Conservation (phyloP, 805 yeast genomes). For the Candida dajiaensis region DNA sequence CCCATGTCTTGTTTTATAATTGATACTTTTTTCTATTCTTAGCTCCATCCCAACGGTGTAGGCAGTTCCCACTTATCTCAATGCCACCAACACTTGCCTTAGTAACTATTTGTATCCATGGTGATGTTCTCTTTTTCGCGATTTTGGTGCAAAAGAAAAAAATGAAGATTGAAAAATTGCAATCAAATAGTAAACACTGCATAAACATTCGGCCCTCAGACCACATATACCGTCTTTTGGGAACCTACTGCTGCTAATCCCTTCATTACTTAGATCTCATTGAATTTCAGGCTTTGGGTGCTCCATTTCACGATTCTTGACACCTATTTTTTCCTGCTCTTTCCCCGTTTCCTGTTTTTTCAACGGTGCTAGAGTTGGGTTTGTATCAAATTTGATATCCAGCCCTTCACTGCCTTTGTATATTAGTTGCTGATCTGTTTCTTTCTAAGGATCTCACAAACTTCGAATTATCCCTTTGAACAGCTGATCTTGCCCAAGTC, state of each 20-base stretch:
- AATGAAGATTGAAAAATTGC: background rate
- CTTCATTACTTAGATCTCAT: background rate
- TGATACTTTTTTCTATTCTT: no score
- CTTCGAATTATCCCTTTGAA: no score
- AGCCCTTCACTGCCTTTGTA: constrained; percentile 12
- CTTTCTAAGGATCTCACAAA: background rate
- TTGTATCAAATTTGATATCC: background rate
- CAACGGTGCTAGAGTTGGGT: no score
- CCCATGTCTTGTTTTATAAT: no score
- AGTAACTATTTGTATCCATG: background rate
- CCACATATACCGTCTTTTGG: background rate
- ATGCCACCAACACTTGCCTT: no score
- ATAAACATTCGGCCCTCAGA: background rate
- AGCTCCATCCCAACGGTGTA: no score
- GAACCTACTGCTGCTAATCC: background rate
- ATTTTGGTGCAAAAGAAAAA: background rate
- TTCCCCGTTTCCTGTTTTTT: background rate
- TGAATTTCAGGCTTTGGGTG: background rate
- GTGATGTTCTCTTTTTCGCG: no score
- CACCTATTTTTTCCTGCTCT: background rate
- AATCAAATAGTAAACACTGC: background rate
- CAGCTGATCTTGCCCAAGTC: no score
- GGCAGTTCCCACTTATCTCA: no score
- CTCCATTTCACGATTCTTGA: background rate
- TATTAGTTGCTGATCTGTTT: constrained; percentile 7